Percentiles rank a stretch among this genome's conserved stretches.
Conservation (phyloP, 371 early-diverging fungal species). For the Encephalitozoon intestinalis region DNA sequence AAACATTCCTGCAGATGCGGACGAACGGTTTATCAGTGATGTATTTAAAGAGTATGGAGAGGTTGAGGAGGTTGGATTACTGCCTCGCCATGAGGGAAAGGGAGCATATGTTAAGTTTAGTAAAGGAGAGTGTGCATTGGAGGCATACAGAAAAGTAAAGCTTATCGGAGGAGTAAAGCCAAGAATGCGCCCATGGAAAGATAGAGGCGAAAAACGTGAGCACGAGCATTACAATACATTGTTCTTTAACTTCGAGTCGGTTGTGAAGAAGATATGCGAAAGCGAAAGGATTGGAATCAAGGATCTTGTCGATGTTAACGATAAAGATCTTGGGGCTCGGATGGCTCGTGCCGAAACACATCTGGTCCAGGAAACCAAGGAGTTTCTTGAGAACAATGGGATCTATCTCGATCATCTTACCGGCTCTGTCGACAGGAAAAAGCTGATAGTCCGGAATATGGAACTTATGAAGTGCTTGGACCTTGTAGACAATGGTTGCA, state of each 20-base stretch:
- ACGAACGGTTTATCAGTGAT: conserved; percentile 5
- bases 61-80: background rate
- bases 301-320: conserved; percentile 52
- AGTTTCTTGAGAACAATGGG: conserved; percentile 53
- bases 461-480: conserved; percentile 38
- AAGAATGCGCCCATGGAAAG: conserved; percentile 34
- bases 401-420: conserved; percentile 35
- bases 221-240: conserved; percentile 50
- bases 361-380: conserved; percentile 57
- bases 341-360: conserved; percentile 58
- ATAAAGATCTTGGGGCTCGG: conserved; percentile 53
- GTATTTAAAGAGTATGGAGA: conserved; percentile 3
- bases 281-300: conserved; percentile 41
- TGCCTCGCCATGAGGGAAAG: conserved; percentile 6
- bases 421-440: conserved; percentile 14
- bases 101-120: conserved; percentile 42
- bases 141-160: conserved; percentile 28
- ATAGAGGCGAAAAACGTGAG: conserved; percentile 14
- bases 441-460: conserved; percentile 45
- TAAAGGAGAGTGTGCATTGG: conserved; percentile 40
- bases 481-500: conserved; percentile 15
- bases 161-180: conserved; percentile 44
- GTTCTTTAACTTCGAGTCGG: conserved; percentile 60
- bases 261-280: conserved; percentile 53
- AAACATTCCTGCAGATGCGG: conserved; percentile 11